phyloP scores from a whole-genome alignment of 108 stramenopile genomes.

The Cyclotella distinguenda region DNA sequence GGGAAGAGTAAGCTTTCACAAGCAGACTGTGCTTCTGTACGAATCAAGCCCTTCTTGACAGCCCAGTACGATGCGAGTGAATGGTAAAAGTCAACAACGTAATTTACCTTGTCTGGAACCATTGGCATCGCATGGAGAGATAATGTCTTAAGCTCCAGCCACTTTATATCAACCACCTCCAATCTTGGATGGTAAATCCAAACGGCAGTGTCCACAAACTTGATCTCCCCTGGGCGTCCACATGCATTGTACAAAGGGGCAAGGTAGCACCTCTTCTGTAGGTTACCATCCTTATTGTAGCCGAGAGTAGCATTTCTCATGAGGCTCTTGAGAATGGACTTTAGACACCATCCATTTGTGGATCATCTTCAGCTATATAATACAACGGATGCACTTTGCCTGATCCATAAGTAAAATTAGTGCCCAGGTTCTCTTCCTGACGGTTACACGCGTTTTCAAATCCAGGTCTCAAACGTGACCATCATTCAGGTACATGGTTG shows the following conservation, averaged over 20 bases:
- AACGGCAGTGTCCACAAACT: constrained; percentile 9
- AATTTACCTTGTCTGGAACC: background rate
- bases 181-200: constrained; percentile 12
- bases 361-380: background rate
- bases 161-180: constrained; percentile 3
- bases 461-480: constrained; percentile 8
- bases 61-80: constrained; percentile 7
- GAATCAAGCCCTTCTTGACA: constrained; percentile 7
- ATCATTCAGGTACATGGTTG: constrained; percentile 6
- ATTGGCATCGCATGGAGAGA: constrained; percentile 8
- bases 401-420: background rate
- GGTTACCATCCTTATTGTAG: background rate
- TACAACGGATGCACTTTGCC: constrained; percentile 2
- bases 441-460: background rate
- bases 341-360: no score
- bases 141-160: constrained; percentile 4
- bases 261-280: constrained; percentile 4
- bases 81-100: constrained; percentile 6
- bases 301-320: constrained; percentile 6
- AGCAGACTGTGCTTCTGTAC: background rate
- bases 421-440: background rate
- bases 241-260: constrained; percentile 1
- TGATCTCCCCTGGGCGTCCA: constrained; percentile 11
- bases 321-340: constrained; percentile 1
- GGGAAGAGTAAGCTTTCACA: background rate